These are phyloP conservation scores for Cardamine chenopodiifolia DNA, from an alignment of 345 rosid genomes.

Conservation along the genomic window DNA sequence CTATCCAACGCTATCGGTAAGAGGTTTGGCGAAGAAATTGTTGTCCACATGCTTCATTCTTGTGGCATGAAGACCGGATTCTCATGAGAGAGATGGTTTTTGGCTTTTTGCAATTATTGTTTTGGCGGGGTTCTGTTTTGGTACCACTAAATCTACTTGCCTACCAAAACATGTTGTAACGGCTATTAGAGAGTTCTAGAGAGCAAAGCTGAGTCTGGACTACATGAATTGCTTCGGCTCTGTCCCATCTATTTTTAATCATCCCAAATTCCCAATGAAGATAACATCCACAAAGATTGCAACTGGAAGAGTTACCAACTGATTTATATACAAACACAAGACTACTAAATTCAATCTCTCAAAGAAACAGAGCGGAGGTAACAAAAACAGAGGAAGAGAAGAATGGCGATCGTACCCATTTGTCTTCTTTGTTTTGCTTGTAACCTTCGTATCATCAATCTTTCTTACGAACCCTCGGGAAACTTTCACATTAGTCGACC, in stretches of 20 bases:
- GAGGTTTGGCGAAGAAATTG: too few species aligned
- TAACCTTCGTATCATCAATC: background rate
- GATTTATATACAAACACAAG: too few species aligned
- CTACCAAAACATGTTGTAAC: background rate
- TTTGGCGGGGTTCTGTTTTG: background rate
- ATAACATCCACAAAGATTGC: background rate
- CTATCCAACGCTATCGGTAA: background rate
- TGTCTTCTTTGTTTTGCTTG: background rate
- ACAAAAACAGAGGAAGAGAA: background rate
- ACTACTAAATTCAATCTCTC: background rate
- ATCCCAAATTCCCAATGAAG: background rate
- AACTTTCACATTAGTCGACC: background rate
- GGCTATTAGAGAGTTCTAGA: background rate
- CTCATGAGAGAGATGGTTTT: background rate
- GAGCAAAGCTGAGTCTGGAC: background rate
- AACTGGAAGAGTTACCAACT: too few species aligned
- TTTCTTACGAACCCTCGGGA: background rate
- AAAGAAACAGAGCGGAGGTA: background rate
- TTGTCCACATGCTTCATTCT: too few species aligned
- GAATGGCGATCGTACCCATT: slow-evolving; percentile 16
- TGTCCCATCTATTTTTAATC: too few species aligned
- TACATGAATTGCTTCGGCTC: too few species aligned
- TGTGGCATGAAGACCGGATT: background rate
- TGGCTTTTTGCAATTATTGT: background rate
- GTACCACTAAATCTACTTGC: background rate